phyloP scores from a whole-genome alignment of 805 yeast genomes.

The Yarrowia sp. region DNA sequence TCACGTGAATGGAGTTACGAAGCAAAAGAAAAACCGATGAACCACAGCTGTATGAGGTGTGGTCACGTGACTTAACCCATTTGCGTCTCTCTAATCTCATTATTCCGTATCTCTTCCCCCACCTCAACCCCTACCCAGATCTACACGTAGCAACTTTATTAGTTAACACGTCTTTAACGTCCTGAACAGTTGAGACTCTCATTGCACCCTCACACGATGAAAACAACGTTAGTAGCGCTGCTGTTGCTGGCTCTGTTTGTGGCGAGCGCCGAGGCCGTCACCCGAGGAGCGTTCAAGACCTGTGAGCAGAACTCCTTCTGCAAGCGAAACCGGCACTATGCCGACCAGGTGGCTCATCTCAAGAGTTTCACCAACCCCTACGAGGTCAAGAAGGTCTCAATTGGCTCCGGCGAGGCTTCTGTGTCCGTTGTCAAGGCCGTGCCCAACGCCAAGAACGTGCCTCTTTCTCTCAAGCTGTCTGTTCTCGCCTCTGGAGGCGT shows the following conservation, averaged over 20 bases:
- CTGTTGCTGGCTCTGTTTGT: constrained; percentile 19
- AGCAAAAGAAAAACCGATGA: too few species aligned
- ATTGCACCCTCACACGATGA: constrained; percentile 5
- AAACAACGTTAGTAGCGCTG: constrained; percentile 1
- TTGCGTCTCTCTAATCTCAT: background rate
- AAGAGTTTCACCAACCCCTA: constrained; percentile 52
- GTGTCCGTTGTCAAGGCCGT: constrained; percentile 50
- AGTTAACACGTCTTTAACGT: constrained; percentile 1
- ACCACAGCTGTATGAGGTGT: too few species aligned
- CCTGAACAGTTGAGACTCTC: background rate
- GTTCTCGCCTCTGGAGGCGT: constrained; percentile 63
- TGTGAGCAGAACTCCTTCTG: constrained; percentile 89
- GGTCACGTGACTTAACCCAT: background rate
- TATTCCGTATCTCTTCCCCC: too few species aligned
- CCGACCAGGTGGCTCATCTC: constrained; percentile 51
- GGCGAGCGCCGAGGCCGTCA: constrained; percentile 24
- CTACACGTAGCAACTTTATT: constrained; percentile 21
- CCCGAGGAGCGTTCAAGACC: constrained; percentile 58
- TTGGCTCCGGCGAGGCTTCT: constrained; percentile 47
- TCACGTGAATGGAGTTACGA: too few species aligned
- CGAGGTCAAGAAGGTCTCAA: constrained; percentile 48
- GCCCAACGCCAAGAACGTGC: constrained; percentile 33
- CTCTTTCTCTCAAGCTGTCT: constrained; percentile 63
- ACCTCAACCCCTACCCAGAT: constrained; percentile 14
- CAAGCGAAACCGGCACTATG: constrained; percentile 74